A percentile compares a stretch with the other conserved stretches of the same genome.
Conservation (phyloP, 768 basidiomycete genomes). For the Amanita phalloides region DNA sequence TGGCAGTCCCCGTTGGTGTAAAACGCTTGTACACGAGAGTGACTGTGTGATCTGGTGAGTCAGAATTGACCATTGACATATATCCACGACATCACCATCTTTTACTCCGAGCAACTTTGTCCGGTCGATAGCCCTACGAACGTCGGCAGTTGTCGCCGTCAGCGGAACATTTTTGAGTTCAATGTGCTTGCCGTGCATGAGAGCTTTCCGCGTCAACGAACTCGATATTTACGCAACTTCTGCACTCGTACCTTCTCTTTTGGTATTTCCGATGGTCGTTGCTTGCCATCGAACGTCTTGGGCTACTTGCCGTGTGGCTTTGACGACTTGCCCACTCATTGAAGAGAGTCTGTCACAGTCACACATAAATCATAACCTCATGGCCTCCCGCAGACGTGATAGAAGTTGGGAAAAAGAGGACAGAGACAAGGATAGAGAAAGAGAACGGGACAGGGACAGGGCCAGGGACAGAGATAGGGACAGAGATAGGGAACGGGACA, state of each 20-base stretch:
- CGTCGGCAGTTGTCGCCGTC: slow-evolving; percentile 43
- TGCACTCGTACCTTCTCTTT: not conserved
- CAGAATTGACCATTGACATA: not conserved
- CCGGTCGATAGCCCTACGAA: slow-evolving; percentile 32
- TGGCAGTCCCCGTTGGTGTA: slow-evolving; percentile 45
- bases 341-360: slow-evolving; percentile 3
- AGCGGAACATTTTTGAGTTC: slow-evolving; percentile 37
- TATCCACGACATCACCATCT: slow-evolving; percentile 23
- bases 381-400: slow-evolving; percentile 58
- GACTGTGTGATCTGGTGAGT: slow-evolving; percentile 24
- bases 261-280: too few species aligned
- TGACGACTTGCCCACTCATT: not conserved
- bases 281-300: not conserved
- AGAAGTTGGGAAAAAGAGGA: slow-evolving; percentile 57
- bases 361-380: slow-evolving; percentile 12
- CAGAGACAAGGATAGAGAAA: slow-evolving; percentile 21
- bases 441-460: slow-evolving; percentile 7
- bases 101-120: slow-evolving; percentile 34
- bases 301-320: not conserved
- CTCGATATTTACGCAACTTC: not conserved
- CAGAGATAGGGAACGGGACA: slow-evolving; percentile 14
- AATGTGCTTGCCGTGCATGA: slow-evolving; percentile 27
- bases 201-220: slow-evolving; percentile 7
- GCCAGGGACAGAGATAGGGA: slow-evolving; percentile 12
- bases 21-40: slow-evolving; percentile 51